Evolutionary conservation across 2,329 filamentous ascomycete genomes (phyloP), one percentile per base, ranked within the genome.

Genomic region (Ophiostoma triangulosporum): DNA sequence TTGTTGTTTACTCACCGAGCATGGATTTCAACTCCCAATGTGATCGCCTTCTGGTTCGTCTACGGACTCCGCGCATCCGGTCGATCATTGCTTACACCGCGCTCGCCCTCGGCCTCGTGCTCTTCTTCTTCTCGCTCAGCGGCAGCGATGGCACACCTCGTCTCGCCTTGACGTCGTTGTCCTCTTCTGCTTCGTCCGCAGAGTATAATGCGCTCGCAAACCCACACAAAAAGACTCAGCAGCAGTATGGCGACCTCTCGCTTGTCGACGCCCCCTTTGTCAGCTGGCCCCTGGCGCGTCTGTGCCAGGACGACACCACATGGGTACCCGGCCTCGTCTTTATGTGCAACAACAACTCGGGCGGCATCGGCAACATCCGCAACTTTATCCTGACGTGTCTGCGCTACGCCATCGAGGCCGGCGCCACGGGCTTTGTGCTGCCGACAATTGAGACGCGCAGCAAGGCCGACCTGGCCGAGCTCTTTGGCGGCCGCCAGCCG

Each of bases 381-480:
- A 74, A 73, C 59, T 75, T 72, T 60, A 72, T 75, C 45, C 65
- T 75, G 52, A 75, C 71, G 8, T 76, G 72, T 53, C 56, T 75
- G 22, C 69, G 73, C 20, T 76, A 76, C 57, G 70, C 68, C 17
- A 68, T 76, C 56, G 71, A 73, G 26, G 70, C 70, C 6, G 73
- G 72, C 26, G 72, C 72, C 3, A 68, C 70, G 0, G 71, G 70
- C 1, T 58, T 75, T 1, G 66, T 72, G 6, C 63, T 76, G 54
- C 73, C 73, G 1, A 66, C 60, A 52, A 74, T 76, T 51, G 67
- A 69, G 50, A 68, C 67, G n/a, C 66, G 72, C 20, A 70, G 67
- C 24, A 65, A 68, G 14, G 60, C 63, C 11, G 64, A 72, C 48
- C 63, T 75, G 1, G 62, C 67, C n/a, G 64, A 70, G 32, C 61